Conservation (phyloP, 2,329 filamentous ascomycete genomes). For the Alternaria longipes region DNA sequence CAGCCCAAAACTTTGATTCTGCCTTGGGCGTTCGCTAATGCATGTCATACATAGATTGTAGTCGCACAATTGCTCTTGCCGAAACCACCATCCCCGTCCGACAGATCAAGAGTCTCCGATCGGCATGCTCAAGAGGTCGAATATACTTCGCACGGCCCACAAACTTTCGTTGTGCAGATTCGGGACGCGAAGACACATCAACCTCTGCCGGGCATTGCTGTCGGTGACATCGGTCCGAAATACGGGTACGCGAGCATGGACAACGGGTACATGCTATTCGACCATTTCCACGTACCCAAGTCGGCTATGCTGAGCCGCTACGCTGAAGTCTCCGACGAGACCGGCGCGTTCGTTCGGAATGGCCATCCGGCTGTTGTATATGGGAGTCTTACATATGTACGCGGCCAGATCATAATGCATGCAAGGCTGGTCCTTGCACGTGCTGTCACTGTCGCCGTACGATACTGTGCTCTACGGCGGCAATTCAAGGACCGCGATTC, state of each 20-base stretch:
- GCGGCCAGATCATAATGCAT: slow-evolving; percentile 60
- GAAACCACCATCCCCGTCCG: background rate
- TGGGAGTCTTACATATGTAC: slow-evolving; percentile 60
- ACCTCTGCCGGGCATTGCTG: slow-evolving; percentile 58
- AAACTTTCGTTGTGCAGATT: slow-evolving; percentile 63
- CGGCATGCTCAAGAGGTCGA: slow-evolving; percentile 20
- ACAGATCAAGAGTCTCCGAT: slow-evolving; percentile 24
- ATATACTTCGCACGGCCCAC: slow-evolving; percentile 59
- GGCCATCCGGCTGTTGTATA: slow-evolving; percentile 61
- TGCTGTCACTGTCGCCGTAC: slow-evolving; percentile 62
- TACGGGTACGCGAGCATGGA: slow-evolving; percentile 64
- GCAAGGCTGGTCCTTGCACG: slow-evolving; percentile 62
- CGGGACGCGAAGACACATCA: slow-evolving; percentile 59
- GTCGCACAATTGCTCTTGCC: slow-evolving; percentile 62
- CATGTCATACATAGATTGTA: slow-evolving; percentile 52
- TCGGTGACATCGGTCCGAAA: slow-evolving; percentile 66
- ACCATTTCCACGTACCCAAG: slow-evolving; percentile 58
- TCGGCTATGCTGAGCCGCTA: slow-evolving; percentile 61
- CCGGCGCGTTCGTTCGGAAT: slow-evolving; percentile 57
- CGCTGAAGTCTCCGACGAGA: slow-evolving; percentile 58
- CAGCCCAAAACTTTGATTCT: slow-evolving; percentile 19
- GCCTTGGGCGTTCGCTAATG: slow-evolving; percentile 14
- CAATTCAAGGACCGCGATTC: slow-evolving; percentile 62
- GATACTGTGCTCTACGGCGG: slow-evolving; percentile 60
- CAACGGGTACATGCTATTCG: slow-evolving; percentile 64